A percentile compares a stretch with the other conserved stretches of the same genome.
Conservation (phyloP, 352 stramenopile species). For the Phytophthora nicotianae region DNA sequence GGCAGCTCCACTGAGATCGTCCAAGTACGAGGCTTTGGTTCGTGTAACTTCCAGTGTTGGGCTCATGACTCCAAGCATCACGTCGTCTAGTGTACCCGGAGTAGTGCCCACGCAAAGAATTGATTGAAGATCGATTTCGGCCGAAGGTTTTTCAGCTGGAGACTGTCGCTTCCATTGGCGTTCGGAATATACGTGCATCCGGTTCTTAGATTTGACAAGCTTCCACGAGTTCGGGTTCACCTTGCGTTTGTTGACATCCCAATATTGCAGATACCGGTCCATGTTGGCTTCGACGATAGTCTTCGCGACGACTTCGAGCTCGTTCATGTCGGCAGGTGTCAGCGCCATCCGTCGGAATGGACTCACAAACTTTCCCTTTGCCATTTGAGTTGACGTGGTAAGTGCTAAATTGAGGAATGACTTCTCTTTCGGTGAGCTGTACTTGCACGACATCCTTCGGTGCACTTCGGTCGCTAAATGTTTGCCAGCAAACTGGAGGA, state of each 20-base stretch:
- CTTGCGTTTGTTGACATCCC: conserved; percentile 20
- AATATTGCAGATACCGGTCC: conserved; percentile 32
- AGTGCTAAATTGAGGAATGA: neutral
- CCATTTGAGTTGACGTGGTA: conserved; percentile 9
- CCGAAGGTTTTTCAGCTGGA: neutral
- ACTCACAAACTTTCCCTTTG: conserved; percentile 29
- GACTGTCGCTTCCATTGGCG: conserved; percentile 15
- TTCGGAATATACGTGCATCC: conserved; percentile 29
- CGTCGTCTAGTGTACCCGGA: conserved; percentile 41
- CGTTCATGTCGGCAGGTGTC: conserved; percentile 15
- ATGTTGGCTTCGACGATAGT: conserved; percentile 36
- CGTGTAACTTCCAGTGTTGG: conserved; percentile 36
- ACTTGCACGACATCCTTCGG: neutral
- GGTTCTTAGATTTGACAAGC: conserved; percentile 34
- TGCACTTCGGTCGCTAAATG: neutral
- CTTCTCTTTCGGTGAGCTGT: neutral
- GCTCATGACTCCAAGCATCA: conserved; percentile 46
- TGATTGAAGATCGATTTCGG: conserved; percentile 22
- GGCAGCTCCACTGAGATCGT: conserved; percentile 35
- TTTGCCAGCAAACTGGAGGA: neutral
- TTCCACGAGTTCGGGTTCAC: conserved; percentile 35
- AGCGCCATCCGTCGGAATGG: conserved; percentile 30
- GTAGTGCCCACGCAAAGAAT: conserved; percentile 39
- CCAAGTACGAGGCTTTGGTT: conserved; percentile 42
- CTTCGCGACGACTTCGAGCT: conserved; percentile 31